Evolutionary conservation across 257 asterid genomes (phyloP), one percentile per base, ranked within the genome.

Genomic region (Solanum pinnatisectum): DNA sequence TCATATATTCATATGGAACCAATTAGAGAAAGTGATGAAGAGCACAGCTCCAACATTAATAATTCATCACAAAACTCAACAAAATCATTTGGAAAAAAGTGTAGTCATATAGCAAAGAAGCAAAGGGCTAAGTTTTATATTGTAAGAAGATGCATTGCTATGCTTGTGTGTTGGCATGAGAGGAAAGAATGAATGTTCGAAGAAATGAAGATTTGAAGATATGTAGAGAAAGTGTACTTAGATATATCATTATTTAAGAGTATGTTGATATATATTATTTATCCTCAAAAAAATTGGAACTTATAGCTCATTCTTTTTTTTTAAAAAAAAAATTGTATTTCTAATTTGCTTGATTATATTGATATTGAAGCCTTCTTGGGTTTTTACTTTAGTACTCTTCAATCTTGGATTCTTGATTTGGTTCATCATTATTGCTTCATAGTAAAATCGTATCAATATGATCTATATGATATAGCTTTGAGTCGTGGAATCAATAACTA

Each of bases 101-200:
- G 68, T 49, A 81, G 85, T 18, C 85, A 81, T 81, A 81, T 81
- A 46, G 70, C 85, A 81, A 81, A 81, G 68, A 81, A 81, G 25
- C 85, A 81, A 81, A 81, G 85, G 42, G 85, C 85, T 46, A 81
- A 81, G 85, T 81, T 81, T 81, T 81, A 81, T 5, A 81, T 81
- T 46, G 85, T 81, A 9, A 46, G 85, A 46, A 81, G 85, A 81
- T 81, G 85, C 11, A 81, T 81, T 4, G 85, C 85, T 46, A 81
- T 81, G 85, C 85, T 81, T 81, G 85, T 81, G 67, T 81, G 98
- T 90, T 95, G 98, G 98, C 96, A 88, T 49, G 98, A 95, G 87
- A 90, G 90, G 27, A 91, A 87, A 32, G 94, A 71, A 71, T 71
- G 78, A 94, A 20, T 90, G 88, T 56, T 67, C 92, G 90, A 87